Conservation (phyloP, 2,329 filamentous ascomycete species). For the Neoarthrinium moseri region DNA sequence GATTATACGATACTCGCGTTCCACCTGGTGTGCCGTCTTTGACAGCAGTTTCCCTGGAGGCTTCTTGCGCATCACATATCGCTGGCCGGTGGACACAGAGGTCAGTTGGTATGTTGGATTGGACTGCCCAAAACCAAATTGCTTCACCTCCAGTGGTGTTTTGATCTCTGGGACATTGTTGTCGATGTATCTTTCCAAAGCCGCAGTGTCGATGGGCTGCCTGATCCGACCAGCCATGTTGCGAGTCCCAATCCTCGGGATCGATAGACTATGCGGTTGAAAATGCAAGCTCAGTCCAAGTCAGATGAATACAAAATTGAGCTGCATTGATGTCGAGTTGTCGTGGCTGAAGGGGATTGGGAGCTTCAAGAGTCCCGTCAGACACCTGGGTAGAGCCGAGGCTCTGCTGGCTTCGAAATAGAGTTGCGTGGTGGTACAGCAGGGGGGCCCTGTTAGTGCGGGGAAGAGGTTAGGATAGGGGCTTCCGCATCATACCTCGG, state of each 20-base stretch:
- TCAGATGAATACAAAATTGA: too few relatives aligned
- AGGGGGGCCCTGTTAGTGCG: background rate
- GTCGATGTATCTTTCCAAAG: slow-evolving; percentile 73
- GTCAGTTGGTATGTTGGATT: slow-evolving; percentile 12
- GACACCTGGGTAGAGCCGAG: background rate
- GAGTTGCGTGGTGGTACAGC: slow-evolving; percentile 2
- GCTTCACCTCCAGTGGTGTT: slow-evolving; percentile 76
- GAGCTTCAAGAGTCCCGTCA: too few relatives aligned
- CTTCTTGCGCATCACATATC: slow-evolving; percentile 91
- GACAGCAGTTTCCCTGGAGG: slow-evolving; percentile 86
- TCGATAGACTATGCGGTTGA: too few relatives aligned
- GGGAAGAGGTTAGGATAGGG: slow-evolving; percentile 1
- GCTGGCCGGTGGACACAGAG: slow-evolving; percentile 40
- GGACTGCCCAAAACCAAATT: slow-evolving; percentile 49
- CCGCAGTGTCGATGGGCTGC: slow-evolving; percentile 78
- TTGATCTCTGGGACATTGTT: slow-evolving; percentile 74
- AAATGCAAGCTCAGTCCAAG: too few relatives aligned
- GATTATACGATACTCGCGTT: slow-evolving; percentile 87
- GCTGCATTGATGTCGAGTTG: too few relatives aligned
- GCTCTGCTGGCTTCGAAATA: slow-evolving; percentile 1
- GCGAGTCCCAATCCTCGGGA: background rate
- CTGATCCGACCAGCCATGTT: slow-evolving; percentile 77
- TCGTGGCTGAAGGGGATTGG: too few relatives aligned
- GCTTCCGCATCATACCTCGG: background rate
- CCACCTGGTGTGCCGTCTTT: slow-evolving; percentile 89